A percentile compares a stretch with the other conserved stretches of the same genome.
Conservation (phyloP, 1,284 basidiomycete genomes). For the Afroboletus lepidellus region DNA sequence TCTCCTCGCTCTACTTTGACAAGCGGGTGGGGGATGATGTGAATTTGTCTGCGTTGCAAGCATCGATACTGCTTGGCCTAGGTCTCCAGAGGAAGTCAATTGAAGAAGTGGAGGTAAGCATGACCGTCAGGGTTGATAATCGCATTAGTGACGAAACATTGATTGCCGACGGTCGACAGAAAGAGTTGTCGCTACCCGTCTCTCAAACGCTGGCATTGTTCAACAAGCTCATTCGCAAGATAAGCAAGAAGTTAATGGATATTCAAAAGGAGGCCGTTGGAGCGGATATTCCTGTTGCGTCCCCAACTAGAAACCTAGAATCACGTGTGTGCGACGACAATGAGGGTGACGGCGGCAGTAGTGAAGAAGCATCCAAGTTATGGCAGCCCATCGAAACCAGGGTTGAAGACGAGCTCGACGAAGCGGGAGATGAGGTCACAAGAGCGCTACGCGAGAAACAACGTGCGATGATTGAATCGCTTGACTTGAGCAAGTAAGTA, state of each 20-base stretch:
- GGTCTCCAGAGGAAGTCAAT: slow-evolving; percentile 91
- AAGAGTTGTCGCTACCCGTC: slow-evolving; percentile 80
- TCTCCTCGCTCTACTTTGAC: slow-evolving; percentile 85
- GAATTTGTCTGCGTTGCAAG: slow-evolving; percentile 80
- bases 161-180: slow-evolving; percentile 37
- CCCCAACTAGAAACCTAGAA: slow-evolving; percentile 14
- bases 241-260: slow-evolving; percentile 77
- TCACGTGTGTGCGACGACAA: slow-evolving; percentile 7
- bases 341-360: slow-evolving; percentile 20
- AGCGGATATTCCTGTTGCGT: slow-evolving; percentile 46
- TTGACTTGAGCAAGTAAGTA: slow-evolving; percentile 84
- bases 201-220: slow-evolving; percentile 91
- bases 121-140: not conserved
- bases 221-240: slow-evolving; percentile 86
- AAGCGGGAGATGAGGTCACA: slow-evolving; percentile 62
- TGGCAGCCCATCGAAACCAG: slow-evolving; percentile 55
- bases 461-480: slow-evolving; percentile 78
- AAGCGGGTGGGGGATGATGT: slow-evolving; percentile 64
- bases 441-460: slow-evolving; percentile 64
- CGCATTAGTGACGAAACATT: not conserved
- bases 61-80: slow-evolving; percentile 84
- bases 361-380: slow-evolving; percentile 19
- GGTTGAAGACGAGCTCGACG: slow-evolving; percentile 66
- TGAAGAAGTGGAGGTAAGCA: slow-evolving; percentile 80
- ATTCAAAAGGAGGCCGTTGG: slow-evolving; percentile 80